Base-by-base conservation (phyloP, 73 alveolate species). In the Blepharisma japonicum region DNA sequence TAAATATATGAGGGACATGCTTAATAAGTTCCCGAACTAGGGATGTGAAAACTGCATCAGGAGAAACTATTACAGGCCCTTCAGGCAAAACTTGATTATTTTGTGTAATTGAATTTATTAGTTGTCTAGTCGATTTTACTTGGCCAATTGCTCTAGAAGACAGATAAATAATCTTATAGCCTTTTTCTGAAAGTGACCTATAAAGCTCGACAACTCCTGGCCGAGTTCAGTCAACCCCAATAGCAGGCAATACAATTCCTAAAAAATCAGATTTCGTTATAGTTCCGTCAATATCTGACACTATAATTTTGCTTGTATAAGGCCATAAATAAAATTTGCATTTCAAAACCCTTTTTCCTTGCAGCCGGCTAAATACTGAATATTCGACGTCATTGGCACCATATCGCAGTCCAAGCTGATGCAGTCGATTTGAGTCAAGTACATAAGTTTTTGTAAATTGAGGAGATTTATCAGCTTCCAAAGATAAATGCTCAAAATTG, bases 211-310 rank as follows among this genome's bases (percentile, higher is more conserved):
- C 90, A 5, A 95, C 95, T 2, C 98, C 98, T 38, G 86, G 87
- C 77, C 95, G 99, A 86, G 93, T 83, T 98, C 99, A 97, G 79
- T 97, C 98, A 6, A 70, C 81, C n/a, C 99, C 99, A 7, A 97
- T 53, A 71, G 89, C 71, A 4, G 98, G 99, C 79, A 95, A 88
- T 48, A 97, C 80, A 20, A 90, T 96, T 6, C 99, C 99, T 42
- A 97, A 83, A 27, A 95, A 85, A 80, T 97, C 99, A 56, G 98
- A 48, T 85, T 84, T 97, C 7, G 99, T 97, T 53, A 97, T 89
- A 18, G 99, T 97, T 7, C 99, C 99, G 88, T 97, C 99, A 45
- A 97, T 89, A 83, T 97, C 99, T 55, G 98, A 86, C 32, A 97
- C 83, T 2, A 97, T 91, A 51, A 95, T 84, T 76, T 90, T 94